phyloP scores from a whole-genome alignment of 179 eudicot species.

The Nepenthes alata region DNA sequence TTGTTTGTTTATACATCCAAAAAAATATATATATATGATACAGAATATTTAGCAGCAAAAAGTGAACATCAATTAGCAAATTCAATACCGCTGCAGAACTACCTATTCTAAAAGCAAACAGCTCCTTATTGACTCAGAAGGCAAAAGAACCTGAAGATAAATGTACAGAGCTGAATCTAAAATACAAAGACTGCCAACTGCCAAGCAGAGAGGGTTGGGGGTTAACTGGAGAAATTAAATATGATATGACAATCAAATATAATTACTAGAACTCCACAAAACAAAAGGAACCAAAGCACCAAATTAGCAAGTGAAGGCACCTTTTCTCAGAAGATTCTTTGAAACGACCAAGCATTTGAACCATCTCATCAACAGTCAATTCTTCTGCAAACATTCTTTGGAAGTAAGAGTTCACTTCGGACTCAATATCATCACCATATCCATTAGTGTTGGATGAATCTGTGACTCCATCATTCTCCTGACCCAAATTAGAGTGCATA shows the following conservation, averaged over 20 bases:
- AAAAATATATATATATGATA: too few species aligned
- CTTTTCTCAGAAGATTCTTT: conserved; percentile 76
- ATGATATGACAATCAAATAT: neutral
- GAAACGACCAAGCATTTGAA: conserved; percentile 78
- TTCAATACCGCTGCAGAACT: too few species aligned
- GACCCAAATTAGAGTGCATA: conserved; percentile 30
- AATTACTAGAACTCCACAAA: neutral
- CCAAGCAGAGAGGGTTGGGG: neutral
- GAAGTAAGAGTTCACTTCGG: conserved; percentile 82
- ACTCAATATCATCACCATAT: conserved; percentile 63
- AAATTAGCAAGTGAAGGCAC: conserved; percentile 15
- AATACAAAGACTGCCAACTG: neutral
- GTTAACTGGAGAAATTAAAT: neutral
- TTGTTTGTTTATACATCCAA: too few species aligned
- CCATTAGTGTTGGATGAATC: conserved; percentile 42
- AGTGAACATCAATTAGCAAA: too few species aligned
- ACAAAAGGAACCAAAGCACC: conserved; percentile 1
- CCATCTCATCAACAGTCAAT: conserved; percentile 59
- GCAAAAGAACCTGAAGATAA: neutral
- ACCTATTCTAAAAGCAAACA: too few species aligned
- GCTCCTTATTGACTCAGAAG: too few species aligned
- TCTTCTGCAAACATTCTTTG: conserved; percentile 80
- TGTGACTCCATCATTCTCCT: conserved; percentile 38
- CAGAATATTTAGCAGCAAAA: too few species aligned
- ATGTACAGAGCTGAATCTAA: neutral